Evolutionary conservation across 345 rosid species (phyloP).

Genomic region (Raphanus sativus): DNA sequence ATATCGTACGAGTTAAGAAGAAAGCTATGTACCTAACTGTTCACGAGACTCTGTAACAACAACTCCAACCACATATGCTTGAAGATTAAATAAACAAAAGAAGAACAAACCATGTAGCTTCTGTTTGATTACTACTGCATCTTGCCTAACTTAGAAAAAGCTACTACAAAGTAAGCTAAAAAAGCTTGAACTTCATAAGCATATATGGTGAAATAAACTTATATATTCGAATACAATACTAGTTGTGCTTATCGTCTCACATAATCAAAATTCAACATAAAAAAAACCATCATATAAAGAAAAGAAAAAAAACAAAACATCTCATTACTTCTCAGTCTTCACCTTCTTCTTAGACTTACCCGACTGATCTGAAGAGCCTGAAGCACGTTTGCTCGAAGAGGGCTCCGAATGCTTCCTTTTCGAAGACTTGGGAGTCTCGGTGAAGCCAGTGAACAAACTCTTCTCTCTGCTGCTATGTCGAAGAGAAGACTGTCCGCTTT

Average conservation of each 20-base stretch:
- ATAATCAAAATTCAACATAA: neutral
- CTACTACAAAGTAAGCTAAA: neutral
- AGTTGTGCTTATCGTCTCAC: neutral
- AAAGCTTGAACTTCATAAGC: constrained; percentile 10
- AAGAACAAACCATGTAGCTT: neutral
- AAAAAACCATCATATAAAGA: neutral
- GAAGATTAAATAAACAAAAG: constrained; percentile 16
- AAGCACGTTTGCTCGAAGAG: constrained; percentile 25
- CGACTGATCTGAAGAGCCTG: constrained; percentile 35
- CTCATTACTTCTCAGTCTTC: constrained; percentile 34
- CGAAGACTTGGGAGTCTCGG: constrained; percentile 26
- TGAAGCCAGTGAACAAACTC: constrained; percentile 36
- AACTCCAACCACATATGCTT: constrained; percentile 33
- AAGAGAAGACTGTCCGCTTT: constrained; percentile 32
- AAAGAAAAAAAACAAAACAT: neutral
- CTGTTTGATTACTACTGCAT: neutral
- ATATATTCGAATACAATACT: constrained; percentile 1
- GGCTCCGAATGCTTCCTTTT: constrained; percentile 43
- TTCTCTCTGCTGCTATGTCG: constrained; percentile 47
- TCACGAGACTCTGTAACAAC: constrained; percentile 47
- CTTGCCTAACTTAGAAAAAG: neutral
- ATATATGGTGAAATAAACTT: constrained; percentile 5
- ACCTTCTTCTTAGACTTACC: constrained; percentile 41
- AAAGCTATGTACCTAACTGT: constrained; percentile 47
- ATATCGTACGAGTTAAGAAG: constrained; percentile 22